Evolutionary conservation across 257 asterid genomes (phyloP), one percentile per base, ranked within the genome.

Genomic region (Penstemon davidsonii): DNA sequence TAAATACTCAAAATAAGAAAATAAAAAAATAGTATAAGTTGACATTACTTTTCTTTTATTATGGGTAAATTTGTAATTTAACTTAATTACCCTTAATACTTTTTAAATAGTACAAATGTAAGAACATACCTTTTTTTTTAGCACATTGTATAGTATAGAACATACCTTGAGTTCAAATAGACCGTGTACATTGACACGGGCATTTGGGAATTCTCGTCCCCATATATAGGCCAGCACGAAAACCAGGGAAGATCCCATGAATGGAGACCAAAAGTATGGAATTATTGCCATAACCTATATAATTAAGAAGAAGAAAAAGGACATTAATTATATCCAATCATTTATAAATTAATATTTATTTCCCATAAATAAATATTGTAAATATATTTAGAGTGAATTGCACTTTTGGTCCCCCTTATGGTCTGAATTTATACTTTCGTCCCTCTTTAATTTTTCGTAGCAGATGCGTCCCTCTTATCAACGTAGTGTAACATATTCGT

Each of bases 201-300:
- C 80, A 75, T 80, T 80, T 51, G 85, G 85, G 70, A 79, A 82
- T 59, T 85, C 90, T 36, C 90, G 78, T 7, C 78, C 74, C 90
- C 90, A 85, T 7, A 80, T 70, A 25, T 85, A 85, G 7, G 55
- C 80, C 13, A 85, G 19, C 83, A 82, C 62, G 55, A 52, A 78
- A 62, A 85, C 82, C 53, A 85, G 37, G 1, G 81, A 78, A 4
- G 87, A 71, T 12, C 90, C 90, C 18, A 76, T 69, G 66, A 82
- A 78, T 41, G 80, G 76, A 33, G 74, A 70, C 89, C 87, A 77
- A 12, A 81, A 62, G 64, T 73, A 78, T 42, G 87, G 90, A 62
- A 85, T 59, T 6, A 13, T 58, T 25, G 80, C 75, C 19, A 78
- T 71, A 5, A 71, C 85, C 90, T 84, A 15, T 15, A 71, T 42